Base-by-base conservation (phyloP, 139 green algal species). In the Chlamydomonas sp. region DNA sequence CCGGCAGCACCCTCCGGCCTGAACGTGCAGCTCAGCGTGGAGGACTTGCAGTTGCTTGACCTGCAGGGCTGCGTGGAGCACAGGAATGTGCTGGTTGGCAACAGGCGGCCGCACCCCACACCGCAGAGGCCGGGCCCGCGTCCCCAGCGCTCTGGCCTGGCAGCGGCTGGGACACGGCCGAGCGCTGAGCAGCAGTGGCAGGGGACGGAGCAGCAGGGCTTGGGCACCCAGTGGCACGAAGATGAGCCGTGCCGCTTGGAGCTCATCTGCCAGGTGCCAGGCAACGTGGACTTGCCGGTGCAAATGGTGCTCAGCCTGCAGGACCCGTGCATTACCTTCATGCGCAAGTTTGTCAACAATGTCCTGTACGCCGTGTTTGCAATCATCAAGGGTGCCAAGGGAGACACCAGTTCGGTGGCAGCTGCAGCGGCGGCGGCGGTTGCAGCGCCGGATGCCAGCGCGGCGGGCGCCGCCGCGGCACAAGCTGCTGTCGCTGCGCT, bases 61-160 rank as follows among this genome's bases (percentile, higher is more conserved):
- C 76, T 92, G 66, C 83, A 90, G 79, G 63, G 85, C 60, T 84
- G 74, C 84, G 73, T 90, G 2, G 90, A 92, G 86, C 90, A 92
- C 90, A 81, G 90, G 31, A 83, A 82, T 5, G 90, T 90, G 78
- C 85, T 92, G 57, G 72, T 77, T 0, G 74, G 59, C 15, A 88
- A 88, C 63, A 2, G 62, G 14, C 31, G 15, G 4, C 31, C 14
- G 15, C 31, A 4, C 20, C 10, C 75, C 8, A 31, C 75, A 66
- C 20, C 8, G 8, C 9, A 79, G 8, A 5, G 71, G 68, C 68
- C 31, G 31, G 31, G 31, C 31, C 31, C 31, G 31, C 31, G 31
- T 49, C 31, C 31, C 31, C 31, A 49, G 15, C 68, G 14, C 15
- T 74, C 68, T 74, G 68, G 68, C 68, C 16, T 74, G 31, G 31